Base-by-base conservation (phyloP, 345 rosid genomes). In the Adansonia digitata region DNA sequence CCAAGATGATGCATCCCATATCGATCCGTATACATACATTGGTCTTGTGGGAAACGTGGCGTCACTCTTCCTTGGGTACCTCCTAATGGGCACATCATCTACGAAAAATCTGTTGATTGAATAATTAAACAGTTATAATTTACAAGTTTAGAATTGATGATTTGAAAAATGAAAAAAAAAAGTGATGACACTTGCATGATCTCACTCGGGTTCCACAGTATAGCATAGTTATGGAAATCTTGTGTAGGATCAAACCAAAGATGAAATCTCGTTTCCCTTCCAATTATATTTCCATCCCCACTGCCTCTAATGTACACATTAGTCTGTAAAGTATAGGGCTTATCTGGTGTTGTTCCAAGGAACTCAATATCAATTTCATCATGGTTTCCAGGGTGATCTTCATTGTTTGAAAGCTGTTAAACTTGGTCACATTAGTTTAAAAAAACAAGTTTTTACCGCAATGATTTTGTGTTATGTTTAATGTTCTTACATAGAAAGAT, bases 1-100 rank as follows among this genome's bases (percentile, higher is more conserved):
- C 98, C 97, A 94, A 2, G 93, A 82, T 0, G 98, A 94, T 37
- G 97, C 98, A 73, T 94, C 98, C 98, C 98, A 94, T 65, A 94
- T 82, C 15, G 98, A 92, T 2, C 98, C 98, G 35, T 92, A 91
- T 1, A 86, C 80, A 86, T 86, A 91, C 97, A 94, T 84, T 22
- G 97, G 97, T 69, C 98, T 84, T 10, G 62, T 61, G 0, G 98
- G 98, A 69, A 88, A 94, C 10, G 88, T 91, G 6, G 84, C 86
- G 66, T 86, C 93, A 56, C 80, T 91, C 74, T 85, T 92, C 62
- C 88, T 85, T 24, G 88, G 82, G 53, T 92, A 94, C 77, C 86
- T 86, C 55, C 98, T 81, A 68, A 94, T 88, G 0, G 98, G 98
- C 71, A 94, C 86, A 79, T 94, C 97, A n/a, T 94, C 98, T 5